Evolutionary conservation across 2,329 filamentous ascomycete genomes (phyloP).

Genomic region (Niveomyces coronatus): DNA sequence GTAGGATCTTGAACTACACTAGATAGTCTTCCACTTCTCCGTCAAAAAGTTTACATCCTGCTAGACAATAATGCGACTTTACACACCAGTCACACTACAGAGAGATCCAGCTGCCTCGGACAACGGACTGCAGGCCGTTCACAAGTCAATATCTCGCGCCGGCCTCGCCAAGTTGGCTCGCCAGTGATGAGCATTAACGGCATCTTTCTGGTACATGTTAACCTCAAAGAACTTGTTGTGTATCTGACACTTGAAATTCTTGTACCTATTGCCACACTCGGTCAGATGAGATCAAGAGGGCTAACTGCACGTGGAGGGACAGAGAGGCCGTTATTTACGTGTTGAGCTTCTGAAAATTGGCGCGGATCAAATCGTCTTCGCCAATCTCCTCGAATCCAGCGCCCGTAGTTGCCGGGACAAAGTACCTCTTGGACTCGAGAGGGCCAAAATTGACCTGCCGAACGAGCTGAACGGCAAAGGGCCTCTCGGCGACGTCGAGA

Average conservation of each 20-base stretch:
- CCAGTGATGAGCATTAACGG: slow-evolving; percentile 35
- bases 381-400: slow-evolving; percentile 22
- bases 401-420: slow-evolving; percentile 16
- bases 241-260: slow-evolving; percentile 33
- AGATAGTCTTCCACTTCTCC: too few species aligned
- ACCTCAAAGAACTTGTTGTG: slow-evolving; percentile 39
- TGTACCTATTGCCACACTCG: slow-evolving; percentile 33
- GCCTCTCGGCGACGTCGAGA: slow-evolving; percentile 8
- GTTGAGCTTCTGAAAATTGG: slow-evolving; percentile 35
- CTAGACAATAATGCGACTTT: too few species aligned
- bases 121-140: too few species aligned
- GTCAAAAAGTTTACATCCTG: too few species aligned
- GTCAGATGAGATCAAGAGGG: too few species aligned
- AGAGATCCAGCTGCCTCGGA: too few species aligned
- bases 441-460: slow-evolving; percentile 34
- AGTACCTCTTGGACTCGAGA: slow-evolving; percentile 33
- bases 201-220: slow-evolving; percentile 38
- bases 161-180: slow-evolving; percentile 31
- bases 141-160: slow-evolving; percentile 29
- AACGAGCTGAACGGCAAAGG: slow-evolving; percentile 30
- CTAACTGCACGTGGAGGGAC: not conserved
- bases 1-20: too few species aligned
- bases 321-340: slow-evolving; percentile 20
- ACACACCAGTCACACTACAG: too few species aligned
- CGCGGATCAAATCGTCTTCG: slow-evolving; percentile 28